Evolutionary conservation across 371 early-diverging fungal genomes (phyloP).

Genomic region (Mucor plumbeus): DNA sequence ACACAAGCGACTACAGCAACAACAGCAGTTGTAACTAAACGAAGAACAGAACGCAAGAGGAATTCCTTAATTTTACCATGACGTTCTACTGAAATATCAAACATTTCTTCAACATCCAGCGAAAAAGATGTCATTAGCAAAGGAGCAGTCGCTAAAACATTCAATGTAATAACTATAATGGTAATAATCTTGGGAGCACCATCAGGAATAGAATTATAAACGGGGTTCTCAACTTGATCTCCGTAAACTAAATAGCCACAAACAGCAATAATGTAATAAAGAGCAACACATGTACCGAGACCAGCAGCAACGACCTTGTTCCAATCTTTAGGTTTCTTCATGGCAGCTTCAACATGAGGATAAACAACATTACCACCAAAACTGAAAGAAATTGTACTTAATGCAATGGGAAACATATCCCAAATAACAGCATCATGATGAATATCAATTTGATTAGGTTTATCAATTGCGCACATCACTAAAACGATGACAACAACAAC

Average conservation of each 20-base stretch:
- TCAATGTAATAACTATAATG: constrained; percentile 76
- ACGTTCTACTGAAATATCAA: constrained; percentile 53
- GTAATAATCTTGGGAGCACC: constrained; percentile 60
- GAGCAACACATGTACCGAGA: constrained; percentile 68
- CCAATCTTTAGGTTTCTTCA: constrained; percentile 80
- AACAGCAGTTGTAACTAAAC: constrained; percentile 22
- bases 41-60: constrained; percentile 23
- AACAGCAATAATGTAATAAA: constrained; percentile 79
- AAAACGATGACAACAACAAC: constrained; percentile 51
- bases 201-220: constrained; percentile 73
- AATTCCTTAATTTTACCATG: constrained; percentile 39
- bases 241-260: constrained; percentile 89
- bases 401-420: constrained; percentile 61
- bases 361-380: constrained; percentile 86
- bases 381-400: constrained; percentile 75
- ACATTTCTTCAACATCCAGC: constrained; percentile 62
- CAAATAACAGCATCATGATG: constrained; percentile 54
- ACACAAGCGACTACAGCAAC: constrained; percentile 68
- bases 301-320: constrained; percentile 70
- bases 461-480: constrained; percentile 44
- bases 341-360: constrained; percentile 86
- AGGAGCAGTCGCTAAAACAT: constrained; percentile 79
- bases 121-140: constrained; percentile 79
- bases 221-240: constrained; percentile 65
- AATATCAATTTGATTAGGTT: constrained; percentile 29